A percentile compares a stretch with the other conserved stretches of the same genome.
Evolutionary conservation across 306 rosid genomes (phyloP).

Genomic region (Cucumis melo): DNA sequence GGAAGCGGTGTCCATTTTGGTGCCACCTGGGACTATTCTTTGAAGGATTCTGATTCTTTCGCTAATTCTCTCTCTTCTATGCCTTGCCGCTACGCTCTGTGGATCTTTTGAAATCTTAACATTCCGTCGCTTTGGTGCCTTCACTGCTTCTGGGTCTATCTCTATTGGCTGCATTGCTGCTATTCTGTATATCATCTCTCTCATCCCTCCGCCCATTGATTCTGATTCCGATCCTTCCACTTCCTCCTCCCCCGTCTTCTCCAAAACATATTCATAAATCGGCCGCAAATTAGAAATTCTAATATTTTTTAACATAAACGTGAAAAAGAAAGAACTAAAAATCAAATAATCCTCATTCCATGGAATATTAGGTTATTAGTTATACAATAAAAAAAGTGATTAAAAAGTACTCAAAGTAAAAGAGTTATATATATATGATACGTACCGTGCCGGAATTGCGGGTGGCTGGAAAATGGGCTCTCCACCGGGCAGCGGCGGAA

Average conservation of each 20-base stretch:
- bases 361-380: too few species aligned
- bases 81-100: slow-evolving; percentile 77
- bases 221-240: background rate
- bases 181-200: slow-evolving; percentile 85
- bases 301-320: too few species aligned
- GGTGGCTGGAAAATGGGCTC: background rate
- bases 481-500: background rate
- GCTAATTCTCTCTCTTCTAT: slow-evolving; percentile 71
- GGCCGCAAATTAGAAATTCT: too few species aligned
- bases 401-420: too few species aligned
- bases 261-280: too few species aligned
- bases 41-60: slow-evolving; percentile 64
- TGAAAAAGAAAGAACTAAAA: too few species aligned
- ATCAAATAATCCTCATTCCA: too few species aligned
- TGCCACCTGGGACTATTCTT: slow-evolving; percentile 77
- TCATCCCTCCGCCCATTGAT: slow-evolving; percentile 65
- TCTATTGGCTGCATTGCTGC: slow-evolving; percentile 90
- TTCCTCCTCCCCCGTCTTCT: too few species aligned
- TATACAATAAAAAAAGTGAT: too few species aligned
- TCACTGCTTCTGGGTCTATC: slow-evolving; percentile 83
- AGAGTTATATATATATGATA: background rate
- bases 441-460: background rate
- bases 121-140: slow-evolving; percentile 62
- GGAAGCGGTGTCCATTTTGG: slow-evolving; percentile 89
- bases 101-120: slow-evolving; percentile 86